Base-by-base conservation (phyloP, 192 early-diverging fungal species). In the Coemansia sp. region DNA sequence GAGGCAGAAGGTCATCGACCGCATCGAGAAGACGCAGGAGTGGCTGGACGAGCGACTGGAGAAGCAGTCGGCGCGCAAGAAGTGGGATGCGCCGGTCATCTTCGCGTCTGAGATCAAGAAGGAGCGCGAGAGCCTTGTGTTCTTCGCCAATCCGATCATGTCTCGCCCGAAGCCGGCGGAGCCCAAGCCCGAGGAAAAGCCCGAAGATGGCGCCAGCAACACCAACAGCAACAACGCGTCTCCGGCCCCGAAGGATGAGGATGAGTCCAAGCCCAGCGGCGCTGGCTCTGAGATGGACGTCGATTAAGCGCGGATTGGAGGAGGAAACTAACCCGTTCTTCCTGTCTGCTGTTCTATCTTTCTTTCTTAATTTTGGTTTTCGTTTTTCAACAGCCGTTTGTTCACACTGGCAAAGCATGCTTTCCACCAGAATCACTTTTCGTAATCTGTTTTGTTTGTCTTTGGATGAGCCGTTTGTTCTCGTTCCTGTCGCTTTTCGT, bases 101-200 rank as follows among this genome's bases (percentile, higher is more conserved):
- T 88, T 85, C 43, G 75, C 87, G 56, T 85, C 79, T 50, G 87
- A 92, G 71, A 92, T 99, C 75, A 67, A 85, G 79, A 76, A 70
- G 70, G 90, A 97, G 82, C 87, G 87, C 61, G 89, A 93, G 54
- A 71, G 76, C 48, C 71, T 98, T 41, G 79, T 76, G 67, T 82
- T 85, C 76, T 90, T 89, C 75, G 91, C 92, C 47, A 88, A 71
- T 49, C 91, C 94, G 9, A 90, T 97, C 67, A 80, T 96, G 68
- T 91, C 86, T 84, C 92, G 92, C 77, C 94, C 95, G 80, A 97
- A 97, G 89, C 95, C 95, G 52, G 57, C 57, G 37, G 86, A 89
- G 76, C 85, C 79, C 61, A 87, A 89, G 80, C 83, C 87, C 45
- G 74, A 77, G 53, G 71, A 75, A 60, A 77, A 71, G 42, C 74